Base-by-base conservation (phyloP, 176 grass and related monocot genomes). In the Aegilops speltoides region DNA sequence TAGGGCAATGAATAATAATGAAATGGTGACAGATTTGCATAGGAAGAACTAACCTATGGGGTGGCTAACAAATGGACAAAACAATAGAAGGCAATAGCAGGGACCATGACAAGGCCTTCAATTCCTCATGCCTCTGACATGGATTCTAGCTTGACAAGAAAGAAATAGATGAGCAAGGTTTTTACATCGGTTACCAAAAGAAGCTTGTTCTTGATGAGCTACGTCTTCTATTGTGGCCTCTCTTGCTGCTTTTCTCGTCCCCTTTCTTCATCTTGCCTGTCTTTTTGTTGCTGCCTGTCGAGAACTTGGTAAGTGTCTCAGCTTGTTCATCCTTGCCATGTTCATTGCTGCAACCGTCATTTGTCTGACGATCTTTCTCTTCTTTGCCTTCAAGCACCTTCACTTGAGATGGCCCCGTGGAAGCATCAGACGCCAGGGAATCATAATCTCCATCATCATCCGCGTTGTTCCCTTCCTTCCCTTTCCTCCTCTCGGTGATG, bases 341-440 rank as follows among this genome's bases (percentile, higher is more conserved):
- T 68, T 84, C 31, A 69, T 83, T 26, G 13, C 29, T 29, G 77
- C 46, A 71, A 31, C 54, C 41, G 17, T 79, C 70, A 54, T 77
- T 84, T 76, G 73, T 76, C 28, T 83, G 84, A 72, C 68, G 73
- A 26, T 25, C 17, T 76, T 82, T 85, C 64, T 81, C 69, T 81
- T 90, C 73, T 79, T 87, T 88, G 11, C 79, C 83, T 85, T 79
- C 69, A 83, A 24, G 63, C 56, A 70, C 19, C 82, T 88, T 90
- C 57, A 79, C 74, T 68, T 90, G 73, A 83, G 86, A 50, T 88
- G 90, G 82, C 75, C 92, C 92, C 26, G 95, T 94, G 69, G 95
- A 97, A 64, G 92, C 95, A 97, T 97, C 95, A 32, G 95, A 97
- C 79, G 95, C 90, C 86, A 97, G 72, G 11, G 95, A 97, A 64